Percentiles rank a stretch among this genome's conserved stretches.
Evolutionary conservation across 2,329 filamentous ascomycete species (phyloP).

Genomic region (Neoscytalidium dimidiatum): DNA sequence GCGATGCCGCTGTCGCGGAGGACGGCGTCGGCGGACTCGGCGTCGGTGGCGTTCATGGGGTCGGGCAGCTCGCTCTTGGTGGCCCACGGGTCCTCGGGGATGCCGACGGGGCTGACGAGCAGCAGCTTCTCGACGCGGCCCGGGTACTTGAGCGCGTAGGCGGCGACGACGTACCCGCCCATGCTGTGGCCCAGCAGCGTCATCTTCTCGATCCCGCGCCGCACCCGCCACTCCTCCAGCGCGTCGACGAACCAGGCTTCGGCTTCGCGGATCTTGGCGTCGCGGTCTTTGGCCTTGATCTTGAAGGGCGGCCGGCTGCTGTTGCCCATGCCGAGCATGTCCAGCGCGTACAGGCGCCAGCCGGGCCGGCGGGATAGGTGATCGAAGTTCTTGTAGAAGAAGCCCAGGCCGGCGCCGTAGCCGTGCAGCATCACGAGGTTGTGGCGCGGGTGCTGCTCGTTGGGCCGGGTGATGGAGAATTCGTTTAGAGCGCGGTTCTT

Average conservation of each 20-base stretch:
- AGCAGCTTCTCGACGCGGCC: conserved; percentile 95
- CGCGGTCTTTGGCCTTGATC: conserved; percentile 77
- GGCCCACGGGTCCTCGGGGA: conserved; percentile 92
- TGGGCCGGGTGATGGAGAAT: conserved; percentile 82
- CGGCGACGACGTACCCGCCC: conserved; percentile 91
- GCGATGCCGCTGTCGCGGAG: neutral
- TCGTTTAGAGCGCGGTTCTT: conserved; percentile 90
- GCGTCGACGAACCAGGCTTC: conserved; percentile 97
- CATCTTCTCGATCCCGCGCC: conserved; percentile 87
- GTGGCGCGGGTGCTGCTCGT: conserved; percentile 71
- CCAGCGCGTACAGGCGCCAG: conserved; percentile 88
- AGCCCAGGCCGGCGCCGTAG: conserved; percentile 92
- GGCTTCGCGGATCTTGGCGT: conserved; percentile 81
- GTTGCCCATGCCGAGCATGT: conserved; percentile 93
- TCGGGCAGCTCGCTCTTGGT: conserved; percentile 79
- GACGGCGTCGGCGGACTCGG: conserved; percentile 74
- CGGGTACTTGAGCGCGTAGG: conserved; percentile 97
- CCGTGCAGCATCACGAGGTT: conserved; percentile 95
- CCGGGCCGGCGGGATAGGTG: conserved; percentile 74
- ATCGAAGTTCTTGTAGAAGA: conserved; percentile 99
- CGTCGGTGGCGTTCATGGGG: conserved; percentile 41
- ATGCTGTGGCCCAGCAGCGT: conserved; percentile 91
- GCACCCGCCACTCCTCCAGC: conserved; percentile 90
- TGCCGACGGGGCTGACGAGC: conserved; percentile 88
- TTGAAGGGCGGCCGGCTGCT: conserved; percentile 82